These are phyloP conservation scores for Globisporangium rhizosaccharum DNA, from an alignment of 352 stramenopile species.

Conservation along the genomic window DNA sequence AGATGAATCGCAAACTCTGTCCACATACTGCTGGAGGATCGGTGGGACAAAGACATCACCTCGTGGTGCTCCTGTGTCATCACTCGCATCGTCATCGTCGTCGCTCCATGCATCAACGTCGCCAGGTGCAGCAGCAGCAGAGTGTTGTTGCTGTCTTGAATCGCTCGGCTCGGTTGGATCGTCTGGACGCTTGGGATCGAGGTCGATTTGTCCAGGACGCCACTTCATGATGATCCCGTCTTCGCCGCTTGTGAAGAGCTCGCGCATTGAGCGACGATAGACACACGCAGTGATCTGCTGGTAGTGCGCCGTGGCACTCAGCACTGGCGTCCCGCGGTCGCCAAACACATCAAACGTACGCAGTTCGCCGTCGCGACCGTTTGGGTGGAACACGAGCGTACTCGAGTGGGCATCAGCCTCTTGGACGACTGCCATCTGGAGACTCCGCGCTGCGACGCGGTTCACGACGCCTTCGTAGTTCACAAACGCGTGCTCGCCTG, in stretches of 20 bases:
- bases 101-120: slow-evolving; percentile 58
- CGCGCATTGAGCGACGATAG: slow-evolving; percentile 43
- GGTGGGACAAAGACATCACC: slow-evolving; percentile 50
- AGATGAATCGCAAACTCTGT: no score
- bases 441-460: slow-evolving; percentile 25
- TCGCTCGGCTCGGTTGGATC: slow-evolving; percentile 7
- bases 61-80: not conserved
- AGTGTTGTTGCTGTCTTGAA: slow-evolving; percentile 6
- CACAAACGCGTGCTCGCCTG: slow-evolving; percentile 62
- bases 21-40: slow-evolving; percentile 40
- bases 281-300: slow-evolving; percentile 50
- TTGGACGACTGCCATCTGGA: slow-evolving; percentile 59
- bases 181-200: slow-evolving; percentile 8
- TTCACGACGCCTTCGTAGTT: slow-evolving; percentile 47
- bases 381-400: slow-evolving; percentile 60
- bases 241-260: slow-evolving; percentile 54
- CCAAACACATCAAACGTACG: slow-evolving; percentile 47
- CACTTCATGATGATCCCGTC: slow-evolving; percentile 76
- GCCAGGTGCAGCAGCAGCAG: not conserved
- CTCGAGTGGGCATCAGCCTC: slow-evolving; percentile 40
- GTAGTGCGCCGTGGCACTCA: slow-evolving; percentile 48
- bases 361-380: slow-evolving; percentile 43
- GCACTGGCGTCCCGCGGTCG: slow-evolving; percentile 27
- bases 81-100: slow-evolving; percentile 19
- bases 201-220: slow-evolving; percentile 27